Evolutionary conservation across 2,329 filamentous ascomycete species (phyloP).

Genomic region (Phyllosticta citribraziliensis): DNA sequence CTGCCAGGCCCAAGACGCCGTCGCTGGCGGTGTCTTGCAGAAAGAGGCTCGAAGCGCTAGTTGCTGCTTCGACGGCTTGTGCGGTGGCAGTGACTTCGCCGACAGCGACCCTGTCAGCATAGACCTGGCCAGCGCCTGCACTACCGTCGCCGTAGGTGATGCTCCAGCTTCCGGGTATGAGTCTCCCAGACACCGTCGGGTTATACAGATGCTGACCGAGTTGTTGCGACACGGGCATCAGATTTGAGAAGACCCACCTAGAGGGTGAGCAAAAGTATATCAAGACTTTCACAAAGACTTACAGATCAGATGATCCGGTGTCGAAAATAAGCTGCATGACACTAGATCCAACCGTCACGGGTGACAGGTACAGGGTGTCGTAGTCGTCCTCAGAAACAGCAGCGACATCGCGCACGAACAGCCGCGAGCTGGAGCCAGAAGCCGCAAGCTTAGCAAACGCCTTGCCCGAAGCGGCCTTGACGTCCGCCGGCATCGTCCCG

Average conservation of each 20-base stretch:
- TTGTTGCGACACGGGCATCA: constrained; percentile 43
- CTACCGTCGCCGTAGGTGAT: constrained; percentile 59
- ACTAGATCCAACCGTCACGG: constrained; percentile 55
- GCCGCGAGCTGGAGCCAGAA: background rate
- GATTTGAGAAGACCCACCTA: constrained; percentile 57
- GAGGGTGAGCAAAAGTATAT: background rate
- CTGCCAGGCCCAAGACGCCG: constrained; percentile 52
- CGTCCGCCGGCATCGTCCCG: constrained; percentile 20
- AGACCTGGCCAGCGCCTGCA: constrained; percentile 54
- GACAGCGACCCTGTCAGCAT: constrained; percentile 56
- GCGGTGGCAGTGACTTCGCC: constrained; percentile 44
- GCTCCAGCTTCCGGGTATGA: constrained; percentile 44
- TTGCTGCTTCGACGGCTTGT: constrained; percentile 58
- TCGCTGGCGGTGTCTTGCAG: constrained; percentile 43
- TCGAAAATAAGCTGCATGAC: constrained; percentile 60
- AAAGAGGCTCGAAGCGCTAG: constrained; percentile 46
- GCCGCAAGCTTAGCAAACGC: constrained; percentile 18
- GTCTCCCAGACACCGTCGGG: constrained; percentile 37
- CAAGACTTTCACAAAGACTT: constrained; percentile 41
- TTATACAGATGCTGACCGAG: constrained; percentile 50
- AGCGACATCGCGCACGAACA: constrained; percentile 27
- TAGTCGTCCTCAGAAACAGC: constrained; percentile 11
- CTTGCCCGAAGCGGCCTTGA: constrained; percentile 23
- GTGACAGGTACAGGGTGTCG: constrained; percentile 33
- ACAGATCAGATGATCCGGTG: constrained; percentile 60